Percentiles rank a stretch among this genome's conserved stretches.
These are phyloP conservation scores for Tetraselmis striata DNA, from an alignment of 139 green algal genomes.

Conservation along the genomic window DNA sequence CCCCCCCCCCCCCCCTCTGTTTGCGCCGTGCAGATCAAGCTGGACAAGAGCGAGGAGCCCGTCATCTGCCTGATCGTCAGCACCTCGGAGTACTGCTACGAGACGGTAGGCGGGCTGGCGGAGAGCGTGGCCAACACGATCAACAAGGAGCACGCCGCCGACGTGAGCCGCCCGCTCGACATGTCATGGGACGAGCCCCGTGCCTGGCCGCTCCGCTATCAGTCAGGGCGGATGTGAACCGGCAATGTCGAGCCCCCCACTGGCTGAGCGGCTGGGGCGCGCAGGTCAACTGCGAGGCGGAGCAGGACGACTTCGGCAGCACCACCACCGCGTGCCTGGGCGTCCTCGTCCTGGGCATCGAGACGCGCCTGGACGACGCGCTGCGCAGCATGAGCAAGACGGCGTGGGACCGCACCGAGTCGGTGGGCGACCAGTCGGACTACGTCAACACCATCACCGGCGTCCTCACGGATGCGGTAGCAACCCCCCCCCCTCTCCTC, in stretches of 20 bases:
- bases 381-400: constrained; percentile 15
- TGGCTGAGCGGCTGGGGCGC: neutral
- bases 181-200: too few relatives aligned
- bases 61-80: constrained; percentile 80
- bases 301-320: constrained; percentile 73
- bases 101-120: constrained; percentile 50
- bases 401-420: constrained; percentile 58
- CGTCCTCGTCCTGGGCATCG: constrained; percentile 79
- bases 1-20: too few relatives aligned
- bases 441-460: constrained; percentile 63
- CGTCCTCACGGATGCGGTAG: neutral
- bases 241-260: too few relatives aligned
- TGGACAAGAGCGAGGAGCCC: constrained; percentile 29
- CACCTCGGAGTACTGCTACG: constrained; percentile 88
- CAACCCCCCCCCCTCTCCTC: neutral
- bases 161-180: constrained; percentile 15
- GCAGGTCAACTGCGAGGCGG: constrained; percentile 65
- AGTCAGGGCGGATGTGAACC: too few relatives aligned
- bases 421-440: constrained; percentile 80
- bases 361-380: constrained; percentile 75
- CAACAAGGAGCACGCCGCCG: constrained; percentile 44
- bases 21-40: too few relatives aligned
- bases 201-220: too few relatives aligned
- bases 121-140: constrained; percentile 54
- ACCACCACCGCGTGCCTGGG: constrained; percentile 67